Base-by-base conservation (phyloP, 2,329 filamentous ascomycete species). In the Cercospora nicotianae region DNA sequence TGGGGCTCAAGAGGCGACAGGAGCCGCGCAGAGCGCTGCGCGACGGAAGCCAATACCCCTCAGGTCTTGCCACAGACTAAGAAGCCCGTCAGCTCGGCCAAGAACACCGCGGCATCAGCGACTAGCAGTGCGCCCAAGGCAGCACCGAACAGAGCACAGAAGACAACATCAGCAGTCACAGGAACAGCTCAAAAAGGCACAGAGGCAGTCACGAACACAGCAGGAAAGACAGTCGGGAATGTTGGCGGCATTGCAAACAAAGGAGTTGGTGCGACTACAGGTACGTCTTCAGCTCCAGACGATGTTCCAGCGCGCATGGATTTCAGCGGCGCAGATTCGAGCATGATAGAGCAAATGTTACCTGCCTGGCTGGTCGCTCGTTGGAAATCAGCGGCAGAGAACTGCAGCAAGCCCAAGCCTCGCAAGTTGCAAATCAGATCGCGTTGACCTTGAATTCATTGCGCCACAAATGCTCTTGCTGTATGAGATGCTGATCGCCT, bases 111-210 rank as follows among this genome's bases (percentile, higher is more conserved):
- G 7, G 62, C 33, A 30, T 64, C 67, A 23, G 31, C 61, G 33
- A 65, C 66, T 31, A 64, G 57, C 7, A 65, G 51, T 31, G 39
- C 28, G 39, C 12, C 36, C 33, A 39, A 72, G 30, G 60, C 60
- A 13, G 63, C 69, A n/a, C 65, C 67, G 1, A 67, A 65, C 18
- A 68, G 72, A 23, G 69, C 72, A 16, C 69, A 73, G 55, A 74
- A 74, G 28, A 67, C 64, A 23, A 72, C 73, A 16, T 66, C 64
- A 28, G 67, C 68, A 53, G 73, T 72, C 2, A 74, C 74, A 55
- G 72, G 71, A 16, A 70, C 74, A 10, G 70, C 72, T 5, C 73
- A 76, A 63, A 77, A 76, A 51, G 70, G 70, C n/a, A 69, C 72
- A 23, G 70, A 72, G 55, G 64, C 66, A 8, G 75, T 72, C 28